Evolutionary conservation across 2,329 filamentous ascomycete species (phyloP), one percentile per base, ranked within the genome.

Genomic region (Hypoxylon sp.): DNA sequence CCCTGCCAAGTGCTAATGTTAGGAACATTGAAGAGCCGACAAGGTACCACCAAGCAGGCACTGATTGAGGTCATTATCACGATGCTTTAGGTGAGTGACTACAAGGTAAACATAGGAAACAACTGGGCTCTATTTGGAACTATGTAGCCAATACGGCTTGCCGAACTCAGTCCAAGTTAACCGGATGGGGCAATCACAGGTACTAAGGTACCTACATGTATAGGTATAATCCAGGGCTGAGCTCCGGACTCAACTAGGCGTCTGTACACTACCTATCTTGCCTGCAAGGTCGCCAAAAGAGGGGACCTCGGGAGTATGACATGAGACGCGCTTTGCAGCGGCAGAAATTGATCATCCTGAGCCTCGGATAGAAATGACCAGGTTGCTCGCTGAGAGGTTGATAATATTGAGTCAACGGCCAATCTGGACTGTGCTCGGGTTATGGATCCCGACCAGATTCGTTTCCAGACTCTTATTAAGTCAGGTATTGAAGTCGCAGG

Each of bases 1-100:
- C 65, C 71, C 64, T 71, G 68, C 58, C 66, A 69, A 68, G 68
- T 58, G 50, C 31, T 32, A 32, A n/a, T n/a, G n/a, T n/a, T n/a
- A n/a, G n/a, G n/a, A n/a, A n/a, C n/a, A n/a, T n/a, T n/a, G 57
- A 60, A 31, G 39, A 58, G 65, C 57, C 59, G 55, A 56, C 65
- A 63, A 64, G 65, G 65, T 65, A 31, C 39, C 29, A 66, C 62
- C n/a, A 46, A 53, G 21, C 21, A 70, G 58, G 35, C 44, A 55
- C 42, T 52, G 54, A 35, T 42, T 57, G 52, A 55, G 21, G 56
- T 32, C 21, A 42, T 64, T 53, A 24, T 67, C 54, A 19, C 53
- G 48, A 46, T 61, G n/a, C 24, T 35, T 53, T 62, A 64, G n/a
- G n/a, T 50, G 31, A 58, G 57, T 39, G 46, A 29, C 39, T 46